These are phyloP conservation scores for Beauveria sp. DNA, from an alignment of 2,329 filamentous ascomycete genomes.

Conservation along the genomic window DNA sequence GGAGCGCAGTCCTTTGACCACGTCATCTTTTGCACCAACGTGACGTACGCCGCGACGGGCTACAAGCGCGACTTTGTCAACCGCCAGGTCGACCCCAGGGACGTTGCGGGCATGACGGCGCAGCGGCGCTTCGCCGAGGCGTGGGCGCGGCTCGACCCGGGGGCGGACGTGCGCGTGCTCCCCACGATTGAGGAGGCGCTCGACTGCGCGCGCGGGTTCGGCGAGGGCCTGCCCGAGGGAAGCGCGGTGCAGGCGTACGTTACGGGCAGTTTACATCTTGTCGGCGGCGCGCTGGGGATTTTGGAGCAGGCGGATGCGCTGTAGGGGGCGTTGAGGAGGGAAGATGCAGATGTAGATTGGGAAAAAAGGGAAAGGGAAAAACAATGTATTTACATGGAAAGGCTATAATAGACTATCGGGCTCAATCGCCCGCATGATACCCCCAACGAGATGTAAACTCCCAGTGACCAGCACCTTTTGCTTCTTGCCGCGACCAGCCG, in stretches of 20 bases:
- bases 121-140: slow-evolving; percentile 46
- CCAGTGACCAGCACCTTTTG: slow-evolving; percentile 68
- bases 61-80: slow-evolving; percentile 54
- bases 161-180: slow-evolving; percentile 37
- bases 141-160: slow-evolving; percentile 41
- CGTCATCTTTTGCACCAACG: slow-evolving; percentile 78
- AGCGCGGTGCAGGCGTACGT: slow-evolving; percentile 41
- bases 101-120: slow-evolving; percentile 43
- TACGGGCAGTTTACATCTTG: slow-evolving; percentile 57
- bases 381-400: not conserved
- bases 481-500: slow-evolving; percentile 27
- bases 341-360: not conserved
- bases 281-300: slow-evolving; percentile 46
- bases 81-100: slow-evolving; percentile 42
- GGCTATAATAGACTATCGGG: slow-evolving; percentile 30
- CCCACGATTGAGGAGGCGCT: slow-evolving; percentile 51
- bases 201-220: slow-evolving; percentile 33
- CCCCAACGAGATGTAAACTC: slow-evolving; percentile 77
- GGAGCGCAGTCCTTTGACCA: slow-evolving; percentile 51
- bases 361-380: too few relatives aligned
- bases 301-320: slow-evolving; percentile 39
- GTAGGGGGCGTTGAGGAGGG: slow-evolving; percentile 15
- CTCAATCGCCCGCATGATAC: slow-evolving; percentile 64
- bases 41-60: slow-evolving; percentile 42
- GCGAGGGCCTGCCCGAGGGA: slow-evolving; percentile 21